Conservation (phyloP, 805 yeast genomes). For the Hanseniaspora clermontiae region DNA sequence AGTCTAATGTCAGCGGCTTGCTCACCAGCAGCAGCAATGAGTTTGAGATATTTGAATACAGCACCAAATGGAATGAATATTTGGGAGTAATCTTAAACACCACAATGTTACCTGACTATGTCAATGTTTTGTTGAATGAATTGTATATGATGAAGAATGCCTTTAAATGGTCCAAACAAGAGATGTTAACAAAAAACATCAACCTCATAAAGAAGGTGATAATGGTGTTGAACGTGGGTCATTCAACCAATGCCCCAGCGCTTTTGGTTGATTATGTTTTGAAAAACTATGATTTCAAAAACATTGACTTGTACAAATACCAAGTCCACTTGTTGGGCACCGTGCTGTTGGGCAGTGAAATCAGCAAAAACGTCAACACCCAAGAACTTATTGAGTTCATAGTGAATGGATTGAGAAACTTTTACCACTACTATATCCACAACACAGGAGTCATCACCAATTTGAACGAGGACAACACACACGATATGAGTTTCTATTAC, state of each 20-base stretch:
- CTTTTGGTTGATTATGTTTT: not conserved
- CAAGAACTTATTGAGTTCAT: conserved; percentile 2
- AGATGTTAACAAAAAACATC: not conserved
- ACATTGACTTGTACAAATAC: not conserved
- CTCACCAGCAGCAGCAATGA: not conserved
- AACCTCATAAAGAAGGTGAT: not conserved
- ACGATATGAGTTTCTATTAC: not conserved
- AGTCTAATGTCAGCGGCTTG: not conserved
- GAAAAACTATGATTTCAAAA: conserved; percentile 1
- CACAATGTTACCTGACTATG: not conserved
- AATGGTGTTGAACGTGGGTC: not conserved
- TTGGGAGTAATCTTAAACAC: not conserved
- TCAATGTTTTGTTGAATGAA: not conserved
- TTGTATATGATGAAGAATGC: not conserved
- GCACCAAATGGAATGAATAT: not conserved
- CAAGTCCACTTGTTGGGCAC: not conserved
- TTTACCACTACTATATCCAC: conserved; percentile 11
- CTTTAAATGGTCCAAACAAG: conserved; percentile 12
- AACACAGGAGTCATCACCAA: not conserved
- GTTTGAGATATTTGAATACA: not conserved
- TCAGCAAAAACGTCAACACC: not conserved
- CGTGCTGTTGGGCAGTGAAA: not conserved
- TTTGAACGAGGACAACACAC: not conserved
- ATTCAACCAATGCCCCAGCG: not conserved
- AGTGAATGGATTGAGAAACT: not conserved